Percentiles rank a stretch among this genome's conserved stretches.
phyloP scores from a whole-genome alignment of 352 stramenopile genomes.

The Globisporangium iwayamae region DNA sequence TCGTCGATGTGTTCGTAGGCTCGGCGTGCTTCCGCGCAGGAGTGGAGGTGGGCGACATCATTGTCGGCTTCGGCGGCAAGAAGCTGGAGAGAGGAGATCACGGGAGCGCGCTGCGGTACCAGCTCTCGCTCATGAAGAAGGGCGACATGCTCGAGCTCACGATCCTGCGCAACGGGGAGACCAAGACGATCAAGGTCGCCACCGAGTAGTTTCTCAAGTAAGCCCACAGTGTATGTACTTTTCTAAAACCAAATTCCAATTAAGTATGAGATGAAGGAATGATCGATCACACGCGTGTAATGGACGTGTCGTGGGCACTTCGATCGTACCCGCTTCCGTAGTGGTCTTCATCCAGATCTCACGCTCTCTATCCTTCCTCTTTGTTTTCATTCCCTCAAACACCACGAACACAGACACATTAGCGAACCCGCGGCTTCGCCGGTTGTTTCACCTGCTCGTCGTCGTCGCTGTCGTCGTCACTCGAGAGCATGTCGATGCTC shows the following conservation, averaged over 20 bases:
- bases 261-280: conserved; percentile 1
- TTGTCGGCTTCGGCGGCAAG: conserved; percentile 46
- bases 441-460: conserved; percentile 1
- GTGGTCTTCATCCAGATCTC: neutral
- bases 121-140: conserved; percentile 54
- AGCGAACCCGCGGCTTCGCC: neutral
- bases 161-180: conserved; percentile 34
- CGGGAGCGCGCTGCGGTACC: conserved; percentile 43
- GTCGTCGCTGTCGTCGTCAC: conserved; percentile 37
- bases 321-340: neutral
- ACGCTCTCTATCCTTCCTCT: neutral
- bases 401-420: neutral
- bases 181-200: conserved; percentile 39
- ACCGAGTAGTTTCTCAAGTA: conserved; percentile 25
- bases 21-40: conserved; percentile 47
- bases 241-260: conserved; percentile 1
- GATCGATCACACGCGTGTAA: neutral
- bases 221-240: neutral
- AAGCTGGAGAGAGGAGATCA: conserved; percentile 47
- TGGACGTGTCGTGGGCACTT: neutral
- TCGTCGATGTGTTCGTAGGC: conserved; percentile 49
- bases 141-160: conserved; percentile 44
- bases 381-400: neutral
- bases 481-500: conserved; percentile 53
- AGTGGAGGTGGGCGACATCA: conserved; percentile 44